phyloP scores from a whole-genome alignment of 805 yeast genomes.

The Ogataea angusta region DNA sequence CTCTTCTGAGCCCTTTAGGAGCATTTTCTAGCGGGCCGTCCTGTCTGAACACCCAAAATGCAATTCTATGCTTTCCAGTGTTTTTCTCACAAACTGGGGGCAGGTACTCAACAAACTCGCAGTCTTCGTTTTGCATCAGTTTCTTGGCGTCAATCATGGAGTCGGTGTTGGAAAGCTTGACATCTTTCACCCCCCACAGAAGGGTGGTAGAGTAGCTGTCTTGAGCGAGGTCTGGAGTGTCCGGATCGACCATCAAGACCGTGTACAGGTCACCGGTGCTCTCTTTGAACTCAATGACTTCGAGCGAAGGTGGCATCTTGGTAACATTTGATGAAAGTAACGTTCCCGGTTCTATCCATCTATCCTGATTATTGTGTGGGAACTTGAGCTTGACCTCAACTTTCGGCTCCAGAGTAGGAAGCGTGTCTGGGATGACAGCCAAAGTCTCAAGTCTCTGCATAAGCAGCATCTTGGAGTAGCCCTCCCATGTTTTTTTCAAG shows the following conservation, averaged over 20 bases:
- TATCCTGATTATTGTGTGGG: constrained; percentile 62
- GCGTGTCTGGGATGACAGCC: constrained; percentile 86
- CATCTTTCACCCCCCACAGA: constrained; percentile 73
- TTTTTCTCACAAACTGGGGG: constrained; percentile 93
- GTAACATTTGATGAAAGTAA: constrained; percentile 72
- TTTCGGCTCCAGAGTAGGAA: constrained; percentile 82
- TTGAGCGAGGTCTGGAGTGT: constrained; percentile 69
- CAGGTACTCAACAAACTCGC: constrained; percentile 53
- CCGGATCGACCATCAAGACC: constrained; percentile 83
- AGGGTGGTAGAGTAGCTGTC: constrained; percentile 71
- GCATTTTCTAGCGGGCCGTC: constrained; percentile 23
- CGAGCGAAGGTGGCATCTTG: constrained; percentile 69
- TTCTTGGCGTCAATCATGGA: constrained; percentile 50
- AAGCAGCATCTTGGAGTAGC: constrained; percentile 64
- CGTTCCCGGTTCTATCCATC: constrained; percentile 78
- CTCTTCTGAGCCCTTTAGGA: constrained; percentile 33
- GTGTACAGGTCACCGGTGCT: constrained; percentile 61
- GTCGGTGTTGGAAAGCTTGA: constrained; percentile 55
- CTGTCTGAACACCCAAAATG: constrained; percentile 91
- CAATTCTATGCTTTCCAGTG: constrained; percentile 74
- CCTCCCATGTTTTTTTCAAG: constrained; percentile 70
- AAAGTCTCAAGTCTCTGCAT: constrained; percentile 92
- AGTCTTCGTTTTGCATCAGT: constrained; percentile 35
- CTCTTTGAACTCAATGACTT: constrained; percentile 67
- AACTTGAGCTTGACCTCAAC: constrained; percentile 75